A percentile compares a stretch with the other conserved stretches of the same genome.
phyloP scores from a whole-genome alignment of 2,329 filamentous ascomycete species.

The Calonectria ilicicola region DNA sequence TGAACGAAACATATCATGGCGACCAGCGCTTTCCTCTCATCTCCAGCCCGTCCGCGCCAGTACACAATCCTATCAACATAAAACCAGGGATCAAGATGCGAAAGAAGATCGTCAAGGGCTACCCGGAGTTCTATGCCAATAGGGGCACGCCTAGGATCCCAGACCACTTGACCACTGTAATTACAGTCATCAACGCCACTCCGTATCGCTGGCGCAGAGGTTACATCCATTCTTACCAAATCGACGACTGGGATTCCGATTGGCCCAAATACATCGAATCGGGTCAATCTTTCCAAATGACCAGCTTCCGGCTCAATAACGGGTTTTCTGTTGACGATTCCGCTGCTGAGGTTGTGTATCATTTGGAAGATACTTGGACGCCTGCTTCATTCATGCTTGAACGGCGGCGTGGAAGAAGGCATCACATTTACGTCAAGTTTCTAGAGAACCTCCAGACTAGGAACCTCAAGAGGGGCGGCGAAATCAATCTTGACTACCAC shows the following conservation, averaged over 20 bases:
- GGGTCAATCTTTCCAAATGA: slow-evolving; percentile 34
- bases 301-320: neutral
- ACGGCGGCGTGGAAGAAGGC: slow-evolving; percentile 22
- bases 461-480: slow-evolving; percentile 18
- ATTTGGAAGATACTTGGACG: slow-evolving; percentile 41
- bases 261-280: slow-evolving; percentile 45
- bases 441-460: slow-evolving; percentile 39
- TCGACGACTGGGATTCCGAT: slow-evolving; percentile 30
- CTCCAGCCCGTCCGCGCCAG: neutral
- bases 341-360: slow-evolving; percentile 45
- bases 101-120: neutral
- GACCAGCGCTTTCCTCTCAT: neutral
- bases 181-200: slow-evolving; percentile 49
- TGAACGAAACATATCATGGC: neutral
- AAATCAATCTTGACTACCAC: slow-evolving; percentile 32
- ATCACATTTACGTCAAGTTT: slow-evolving; percentile 34
- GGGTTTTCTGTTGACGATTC: slow-evolving; percentile 25
- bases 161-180: neutral
- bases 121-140: neutral
- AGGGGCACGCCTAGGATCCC: neutral
- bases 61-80: neutral
- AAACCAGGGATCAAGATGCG: neutral
- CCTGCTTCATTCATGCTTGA: slow-evolving; percentile 44
- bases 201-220: slow-evolving; percentile 45
- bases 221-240: slow-evolving; percentile 34